Base-by-base conservation (phyloP, 352 stramenopile genomes). In the Pythium periplocum region DNA sequence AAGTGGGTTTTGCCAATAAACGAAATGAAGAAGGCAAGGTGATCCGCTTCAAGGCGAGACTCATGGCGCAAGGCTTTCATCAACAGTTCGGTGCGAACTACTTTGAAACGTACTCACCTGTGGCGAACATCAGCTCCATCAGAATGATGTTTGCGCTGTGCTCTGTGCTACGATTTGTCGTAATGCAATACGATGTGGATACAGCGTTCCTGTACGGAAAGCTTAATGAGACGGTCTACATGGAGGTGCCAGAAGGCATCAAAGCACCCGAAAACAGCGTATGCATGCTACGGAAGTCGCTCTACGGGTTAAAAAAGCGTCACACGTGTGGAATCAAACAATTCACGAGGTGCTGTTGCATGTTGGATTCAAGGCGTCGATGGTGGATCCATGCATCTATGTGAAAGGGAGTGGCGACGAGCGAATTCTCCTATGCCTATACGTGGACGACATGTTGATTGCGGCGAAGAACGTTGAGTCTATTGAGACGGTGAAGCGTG, bases 1-100 rank as follows among this genome's bases (percentile, higher is more conserved):
- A 53, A 69, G 2, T 79, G 69, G 58, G 54, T 71, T 0, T 78
- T 75, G 37, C 56, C 46, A 4, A 67, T 64, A 50, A 83, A 77
- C 47, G 48, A 17, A 63, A 79, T 44, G 52, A 64, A 35, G 9
- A 53, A 6, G 66, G 72, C 35, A 39, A 61, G 1, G 50, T 82
- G 2, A 32, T 70, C 6, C 54, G 59, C 2, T 73, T 69, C 51
- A 77, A 71, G 37, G 64, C 61, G 35, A 37, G 71, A 2, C 38
- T 80, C 3, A 61, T 74, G 5, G 66, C 57, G 12, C 57, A 64
- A 3, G 66, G 69, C 0, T 79, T 68, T 46, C 53, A 53, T 32
- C 69, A 79, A 53, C 48, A 59, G 7, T 53, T 57, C 9, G 59
- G 61, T 2, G 49, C 76, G 0, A 57, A 78, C 39, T 75, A 67